Evolutionary conservation across 768 basidiomycete genomes (phyloP).

Genomic region (Agrocybe pediades): DNA sequence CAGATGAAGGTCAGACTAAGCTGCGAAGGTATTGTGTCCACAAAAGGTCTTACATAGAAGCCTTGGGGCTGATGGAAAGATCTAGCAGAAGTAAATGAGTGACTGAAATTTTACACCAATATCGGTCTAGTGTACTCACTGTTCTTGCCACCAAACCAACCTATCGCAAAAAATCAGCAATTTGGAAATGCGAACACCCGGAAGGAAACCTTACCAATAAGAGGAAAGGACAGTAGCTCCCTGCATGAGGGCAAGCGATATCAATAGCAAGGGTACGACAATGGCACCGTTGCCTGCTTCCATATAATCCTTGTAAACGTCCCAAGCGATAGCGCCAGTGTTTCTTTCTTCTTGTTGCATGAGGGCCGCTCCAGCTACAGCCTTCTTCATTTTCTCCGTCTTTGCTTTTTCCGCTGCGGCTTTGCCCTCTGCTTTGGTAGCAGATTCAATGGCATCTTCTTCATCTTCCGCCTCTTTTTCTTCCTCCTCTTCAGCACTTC

Average conservation of each 20-base stretch:
- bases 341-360: constrained; percentile 89
- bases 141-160: constrained; percentile 87
- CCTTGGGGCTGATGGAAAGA: constrained; percentile 60
- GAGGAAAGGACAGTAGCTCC: constrained; percentile 69
- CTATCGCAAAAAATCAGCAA: constrained; percentile 27
- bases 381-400: constrained; percentile 43
- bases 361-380: constrained; percentile 47
- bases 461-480: constrained; percentile 47
- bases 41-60: constrained; percentile 62
- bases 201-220: constrained; percentile 56
- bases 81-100: constrained; percentile 23
- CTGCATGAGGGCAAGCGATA: constrained; percentile 68
- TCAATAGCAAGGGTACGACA: constrained; percentile 65
- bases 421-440: constrained; percentile 11
- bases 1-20: not conserved
- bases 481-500: constrained; percentile 60
- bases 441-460: constrained; percentile 42
- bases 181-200: not conserved
- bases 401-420: constrained; percentile 47
- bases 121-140: constrained; percentile 25
- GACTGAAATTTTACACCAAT: constrained; percentile 12
- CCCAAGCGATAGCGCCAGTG: constrained; percentile 63
- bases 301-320: constrained; percentile 64
- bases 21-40: not conserved
- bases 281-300: constrained; percentile 67